Conservation (phyloP, 2,329 filamentous ascomycete species). For the Phialocephala sp. region DNA sequence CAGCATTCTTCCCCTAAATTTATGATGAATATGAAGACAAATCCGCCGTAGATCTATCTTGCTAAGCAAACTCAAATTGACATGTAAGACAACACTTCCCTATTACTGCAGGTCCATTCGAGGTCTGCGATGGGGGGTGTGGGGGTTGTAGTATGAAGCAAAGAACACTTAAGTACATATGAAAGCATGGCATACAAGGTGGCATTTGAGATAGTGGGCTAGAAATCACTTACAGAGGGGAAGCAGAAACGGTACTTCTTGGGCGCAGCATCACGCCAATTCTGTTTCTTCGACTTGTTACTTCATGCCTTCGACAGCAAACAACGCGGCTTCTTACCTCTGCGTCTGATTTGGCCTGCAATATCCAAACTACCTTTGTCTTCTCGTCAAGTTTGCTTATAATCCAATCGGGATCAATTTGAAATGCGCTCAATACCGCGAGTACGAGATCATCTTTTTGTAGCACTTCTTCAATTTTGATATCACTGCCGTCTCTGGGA, state of each 20-base stretch:
- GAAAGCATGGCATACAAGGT: not conserved
- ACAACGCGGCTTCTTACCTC: constrained; percentile 50
- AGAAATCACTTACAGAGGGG: constrained; percentile 50
- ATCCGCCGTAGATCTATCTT: not conserved
- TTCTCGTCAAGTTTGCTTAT: constrained; percentile 63
- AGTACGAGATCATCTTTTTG: constrained; percentile 74
- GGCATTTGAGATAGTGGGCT: not conserved
- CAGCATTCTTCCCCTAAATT: not conserved
- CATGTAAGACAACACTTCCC: not conserved
- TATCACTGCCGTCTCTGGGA: constrained; percentile 68
- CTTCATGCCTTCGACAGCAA: not conserved
- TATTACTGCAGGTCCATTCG: not conserved
- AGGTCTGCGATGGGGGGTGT: not conserved
- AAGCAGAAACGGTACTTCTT: constrained; percentile 75
- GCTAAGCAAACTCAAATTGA: not conserved
- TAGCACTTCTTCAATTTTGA: constrained; percentile 87
- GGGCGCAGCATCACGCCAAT: constrained; percentile 56
- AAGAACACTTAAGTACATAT: not conserved
- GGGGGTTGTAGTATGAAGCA: not conserved
- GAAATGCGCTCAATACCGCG: constrained; percentile 84
- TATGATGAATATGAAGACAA: not conserved
- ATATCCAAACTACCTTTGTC: constrained; percentile 68
- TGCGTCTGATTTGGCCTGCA: constrained; percentile 57
- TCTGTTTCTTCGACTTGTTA: constrained; percentile 49
- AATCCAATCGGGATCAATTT: constrained; percentile 73